Percentiles rank a stretch among this genome's conserved stretches.
Evolutionary conservation across 768 basidiomycete species (phyloP).

Genomic region (Termitomyces heimii): DNA sequence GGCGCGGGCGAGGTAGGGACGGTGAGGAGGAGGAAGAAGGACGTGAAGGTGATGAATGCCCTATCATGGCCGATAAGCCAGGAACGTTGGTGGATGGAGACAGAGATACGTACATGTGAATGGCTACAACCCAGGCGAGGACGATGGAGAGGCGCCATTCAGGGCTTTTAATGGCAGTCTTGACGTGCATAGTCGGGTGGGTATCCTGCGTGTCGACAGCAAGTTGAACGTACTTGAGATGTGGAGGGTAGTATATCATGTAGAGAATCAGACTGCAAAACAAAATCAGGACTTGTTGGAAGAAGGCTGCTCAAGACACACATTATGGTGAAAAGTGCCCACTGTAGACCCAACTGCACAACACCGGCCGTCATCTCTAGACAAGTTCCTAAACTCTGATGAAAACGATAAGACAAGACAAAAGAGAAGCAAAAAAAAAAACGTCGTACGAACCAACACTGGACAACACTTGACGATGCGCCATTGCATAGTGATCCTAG

Average conservation of each 20-base stretch:
- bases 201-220: slow-evolving; percentile 35
- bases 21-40: slow-evolving; percentile 54
- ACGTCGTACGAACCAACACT: slow-evolving; percentile 50
- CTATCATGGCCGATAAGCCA: slow-evolving; percentile 25
- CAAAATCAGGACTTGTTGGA: background rate
- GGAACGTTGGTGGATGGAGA: background rate
- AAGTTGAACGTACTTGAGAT: slow-evolving; percentile 58
- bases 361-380: slow-evolving; percentile 78
- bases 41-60: slow-evolving; percentile 49
- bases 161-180: slow-evolving; percentile 46
- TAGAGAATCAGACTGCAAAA: slow-evolving; percentile 75
- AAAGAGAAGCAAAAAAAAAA: background rate
- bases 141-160: slow-evolving; percentile 78
- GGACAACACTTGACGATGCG: slow-evolving; percentile 76
- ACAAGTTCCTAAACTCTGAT: slow-evolving; percentile 63
- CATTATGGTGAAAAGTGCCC: slow-evolving; percentile 83
- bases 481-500: slow-evolving; percentile 81
- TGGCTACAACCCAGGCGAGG: slow-evolving; percentile 61
- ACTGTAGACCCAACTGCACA: slow-evolving; percentile 76
- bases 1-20: slow-evolving; percentile 31
- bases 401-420: background rate
- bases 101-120: slow-evolving; percentile 63
- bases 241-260: slow-evolving; percentile 85
- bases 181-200: slow-evolving; percentile 32
- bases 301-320: slow-evolving; percentile 31